Percentiles rank a stretch among this genome's conserved stretches.
Evolutionary conservation across 768 basidiomycete genomes (phyloP).

Genomic region (Tulasnella sp.): DNA sequence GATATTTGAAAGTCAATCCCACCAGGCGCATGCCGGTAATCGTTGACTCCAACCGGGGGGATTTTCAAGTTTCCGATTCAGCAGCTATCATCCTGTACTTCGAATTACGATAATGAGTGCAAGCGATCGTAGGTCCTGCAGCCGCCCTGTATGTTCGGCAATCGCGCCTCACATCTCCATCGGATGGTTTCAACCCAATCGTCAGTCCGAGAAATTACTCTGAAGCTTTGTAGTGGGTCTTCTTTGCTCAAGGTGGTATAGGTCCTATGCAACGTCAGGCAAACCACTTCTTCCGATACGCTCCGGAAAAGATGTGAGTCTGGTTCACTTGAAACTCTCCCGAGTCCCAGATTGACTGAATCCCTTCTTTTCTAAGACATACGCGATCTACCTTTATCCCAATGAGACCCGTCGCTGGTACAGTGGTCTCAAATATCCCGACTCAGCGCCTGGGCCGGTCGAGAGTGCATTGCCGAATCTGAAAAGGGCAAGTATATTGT

Average conservation of each 20-base stretch:
- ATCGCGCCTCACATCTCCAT: background rate
- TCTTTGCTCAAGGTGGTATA: conserved; percentile 72
- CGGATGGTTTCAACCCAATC: conserved; percentile 39
- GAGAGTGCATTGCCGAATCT: conserved; percentile 76
- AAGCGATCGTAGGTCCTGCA: conserved; percentile 46
- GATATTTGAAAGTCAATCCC: conserved; percentile 61
- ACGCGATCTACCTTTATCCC: conserved; percentile 43
- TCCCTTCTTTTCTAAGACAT: conserved; percentile 20
- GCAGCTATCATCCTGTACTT: conserved; percentile 74
- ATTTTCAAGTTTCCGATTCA: conserved; percentile 58
- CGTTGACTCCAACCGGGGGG: conserved; percentile 45
- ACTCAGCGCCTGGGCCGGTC: conserved; percentile 42
- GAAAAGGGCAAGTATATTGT: conserved; percentile 54
- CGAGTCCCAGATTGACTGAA: no score
- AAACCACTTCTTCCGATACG: conserved; percentile 55
- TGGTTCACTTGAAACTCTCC: no score
- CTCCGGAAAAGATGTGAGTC: conserved; percentile 55
- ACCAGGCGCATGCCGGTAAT: conserved; percentile 59
- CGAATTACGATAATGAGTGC: conserved; percentile 69
- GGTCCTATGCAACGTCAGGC: conserved; percentile 29
- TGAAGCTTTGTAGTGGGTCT: conserved; percentile 76
- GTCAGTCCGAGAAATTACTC: conserved; percentile 43
- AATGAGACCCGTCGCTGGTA: conserved; percentile 78
- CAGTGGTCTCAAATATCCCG: conserved; percentile 70
- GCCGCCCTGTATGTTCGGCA: background rate